phyloP scores from a whole-genome alignment of 139 green algal species.

The Chlorella sorokiniana region DNA sequence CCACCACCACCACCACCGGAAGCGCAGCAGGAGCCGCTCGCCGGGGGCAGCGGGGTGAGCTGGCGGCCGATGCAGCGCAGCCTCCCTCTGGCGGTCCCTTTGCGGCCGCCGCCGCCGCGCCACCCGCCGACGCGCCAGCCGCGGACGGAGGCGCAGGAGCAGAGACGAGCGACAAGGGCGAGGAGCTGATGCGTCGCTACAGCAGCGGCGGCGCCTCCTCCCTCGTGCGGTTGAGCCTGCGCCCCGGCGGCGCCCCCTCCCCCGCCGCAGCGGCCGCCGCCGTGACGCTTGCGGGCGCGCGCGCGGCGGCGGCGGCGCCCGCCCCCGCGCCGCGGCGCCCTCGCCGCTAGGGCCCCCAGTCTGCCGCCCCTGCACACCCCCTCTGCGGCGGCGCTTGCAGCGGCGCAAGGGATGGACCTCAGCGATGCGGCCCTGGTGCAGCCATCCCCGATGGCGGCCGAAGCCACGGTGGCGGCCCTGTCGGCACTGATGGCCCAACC shows the following conservation, averaged over 20 bases:
- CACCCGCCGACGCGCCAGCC: not conserved
- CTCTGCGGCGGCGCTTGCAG: slow-evolving; percentile 7
- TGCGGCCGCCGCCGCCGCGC: not conserved
- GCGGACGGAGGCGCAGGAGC: not conserved
- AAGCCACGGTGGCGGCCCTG: slow-evolving; percentile 8
- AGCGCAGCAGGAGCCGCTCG: slow-evolving; percentile 15
- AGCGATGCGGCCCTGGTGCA: not conserved
- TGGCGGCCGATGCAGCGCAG: not conserved
- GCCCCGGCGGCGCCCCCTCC: not conserved
- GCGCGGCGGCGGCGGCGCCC: not conserved
- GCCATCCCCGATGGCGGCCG: slow-evolving; percentile 8
- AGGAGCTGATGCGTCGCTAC: not conserved
- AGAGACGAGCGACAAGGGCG: not conserved
- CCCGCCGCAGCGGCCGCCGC: not conserved
- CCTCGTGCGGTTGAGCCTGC: slow-evolving; percentile 2
- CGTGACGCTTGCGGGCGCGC: not conserved
- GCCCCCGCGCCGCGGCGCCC: not conserved
- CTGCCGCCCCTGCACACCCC: not conserved
- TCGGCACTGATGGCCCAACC: slow-evolving; percentile 4
- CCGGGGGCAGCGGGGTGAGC: not conserved
- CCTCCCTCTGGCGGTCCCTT: not conserved
- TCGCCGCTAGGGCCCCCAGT: not conserved
- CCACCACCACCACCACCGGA: not conserved
- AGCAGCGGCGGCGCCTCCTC: slow-evolving; percentile 15
- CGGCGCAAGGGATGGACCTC: not conserved